Evolutionary conservation across 2,329 filamentous ascomycete genomes (phyloP), one percentile per base, ranked within the genome.

Genomic region (Ampelomyces quisqualis): DNA sequence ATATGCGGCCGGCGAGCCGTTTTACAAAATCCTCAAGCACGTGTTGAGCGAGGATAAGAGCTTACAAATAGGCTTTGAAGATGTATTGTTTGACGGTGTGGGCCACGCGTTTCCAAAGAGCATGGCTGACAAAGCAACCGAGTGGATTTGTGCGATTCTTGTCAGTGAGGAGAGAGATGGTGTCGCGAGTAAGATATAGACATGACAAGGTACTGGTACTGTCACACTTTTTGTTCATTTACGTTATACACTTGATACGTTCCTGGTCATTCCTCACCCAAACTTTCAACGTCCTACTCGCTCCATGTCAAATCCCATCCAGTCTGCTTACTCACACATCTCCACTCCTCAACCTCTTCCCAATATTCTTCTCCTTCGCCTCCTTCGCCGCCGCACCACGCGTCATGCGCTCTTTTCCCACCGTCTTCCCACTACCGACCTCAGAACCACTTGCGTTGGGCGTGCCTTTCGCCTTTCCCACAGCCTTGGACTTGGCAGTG

Each of bases 111-210:
- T 88, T 55, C 82, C 77, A 7, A 64, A 72, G 1, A 75, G 68
- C 5, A 91, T 93, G 88, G 74, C 82, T 19, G 68, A 70, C 47
- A 84, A 86, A 58, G 78, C 86, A 3, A 74, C 85, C 8, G 67
- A 68, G 23, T 91, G 88, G 65, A 65, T 91, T 22, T 72, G 69
- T 33, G 67, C 70, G 4, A 34, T 69, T 7, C 38, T 77, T n/a
- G 46, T 37, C 2, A 38, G 30, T 14, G 48, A 47, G 5, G 51
- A 57, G 15, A 34, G 34, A 14, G 7, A 34, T 2, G 24, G 14
- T 0, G 43, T 49, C 9, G 34, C 33, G 17, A 59, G 57, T 38
- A 65, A 65, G 38, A 64, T 65, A 46, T 53, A 51, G 37, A 26
- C 6, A 10, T 26, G 22, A n/a, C 21, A 35, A 8, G 9, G 22